A percentile compares a stretch with the other conserved stretches of the same genome.
phyloP scores from a whole-genome alignment of 2,329 filamentous ascomycete genomes.

The Fusarium udum region DNA sequence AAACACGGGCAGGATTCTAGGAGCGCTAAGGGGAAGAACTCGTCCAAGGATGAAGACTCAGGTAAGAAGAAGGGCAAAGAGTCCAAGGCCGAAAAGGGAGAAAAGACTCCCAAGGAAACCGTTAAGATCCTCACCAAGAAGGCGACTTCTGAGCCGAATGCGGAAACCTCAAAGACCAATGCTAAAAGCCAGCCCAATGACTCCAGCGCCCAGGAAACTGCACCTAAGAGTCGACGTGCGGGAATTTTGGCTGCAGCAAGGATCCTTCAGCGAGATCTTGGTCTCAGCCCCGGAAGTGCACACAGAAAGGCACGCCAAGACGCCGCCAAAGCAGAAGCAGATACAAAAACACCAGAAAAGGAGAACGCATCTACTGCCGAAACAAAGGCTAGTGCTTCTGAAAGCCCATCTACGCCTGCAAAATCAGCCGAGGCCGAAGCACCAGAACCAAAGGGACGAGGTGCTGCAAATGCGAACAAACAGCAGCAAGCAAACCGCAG shows the following conservation, averaged over 20 bases:
- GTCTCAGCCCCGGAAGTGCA: slow-evolving; percentile 70
- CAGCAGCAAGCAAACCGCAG: slow-evolving; percentile 44
- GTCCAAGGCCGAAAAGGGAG: slow-evolving; percentile 65
- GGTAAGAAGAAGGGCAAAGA: slow-evolving; percentile 70
- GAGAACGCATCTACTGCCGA: slow-evolving; percentile 36
- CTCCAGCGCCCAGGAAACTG: slow-evolving; percentile 45
- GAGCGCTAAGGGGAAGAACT: slow-evolving; percentile 58
- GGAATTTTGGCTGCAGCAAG: slow-evolving; percentile 72
- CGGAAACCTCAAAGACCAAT: slow-evolving; percentile 57
- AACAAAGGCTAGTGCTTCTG: slow-evolving; percentile 14
- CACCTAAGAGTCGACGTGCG: slow-evolving; percentile 65
- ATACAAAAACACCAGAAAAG: slow-evolving; percentile 54
- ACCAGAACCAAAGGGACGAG: slow-evolving; percentile 37
- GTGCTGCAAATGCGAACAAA: slow-evolving; percentile 38
- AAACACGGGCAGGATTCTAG: slow-evolving; percentile 68
- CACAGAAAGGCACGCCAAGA: slow-evolving; percentile 69
- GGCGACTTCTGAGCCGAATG: slow-evolving; percentile 59
- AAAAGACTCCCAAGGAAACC: slow-evolving; percentile 65
- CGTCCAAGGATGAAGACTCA: slow-evolving; percentile 57
- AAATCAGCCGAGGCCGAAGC: slow-evolving; percentile 28
- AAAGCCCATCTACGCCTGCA: slow-evolving; percentile 34
- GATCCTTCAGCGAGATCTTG: slow-evolving; percentile 72
- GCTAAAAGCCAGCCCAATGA: slow-evolving; percentile 49
- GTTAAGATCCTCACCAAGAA: slow-evolving; percentile 73
- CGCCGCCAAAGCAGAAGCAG: slow-evolving; percentile 64